phyloP scores from a whole-genome alignment of 257 asterid species.

The Primulina tabacum region DNA sequence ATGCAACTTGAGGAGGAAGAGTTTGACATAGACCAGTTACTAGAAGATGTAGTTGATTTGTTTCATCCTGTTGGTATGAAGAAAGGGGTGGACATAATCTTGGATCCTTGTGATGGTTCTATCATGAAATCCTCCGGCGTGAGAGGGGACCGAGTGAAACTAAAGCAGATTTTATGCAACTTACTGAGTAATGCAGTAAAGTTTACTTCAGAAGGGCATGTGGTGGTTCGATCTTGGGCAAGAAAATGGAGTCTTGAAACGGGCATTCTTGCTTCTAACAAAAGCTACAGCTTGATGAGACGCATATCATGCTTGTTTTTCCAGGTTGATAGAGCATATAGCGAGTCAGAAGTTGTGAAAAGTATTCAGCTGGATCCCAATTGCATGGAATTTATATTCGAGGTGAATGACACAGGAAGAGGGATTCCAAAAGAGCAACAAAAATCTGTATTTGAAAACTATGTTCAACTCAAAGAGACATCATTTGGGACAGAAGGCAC shows the following conservation, averaged over 20 bases:
- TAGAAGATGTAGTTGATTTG: constrained; percentile 67
- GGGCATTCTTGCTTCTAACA: constrained; percentile 32
- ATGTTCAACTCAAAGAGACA: constrained; percentile 66
- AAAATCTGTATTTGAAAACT: constrained; percentile 65
- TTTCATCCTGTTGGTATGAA: constrained; percentile 50
- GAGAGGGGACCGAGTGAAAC: constrained; percentile 62
- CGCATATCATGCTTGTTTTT: constrained; percentile 33
- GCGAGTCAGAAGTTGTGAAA: constrained; percentile 27
- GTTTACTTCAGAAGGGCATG: constrained; percentile 65
- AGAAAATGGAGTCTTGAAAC: constrained; percentile 42
- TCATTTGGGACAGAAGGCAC: constrained; percentile 55
- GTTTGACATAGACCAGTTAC: constrained; percentile 46
- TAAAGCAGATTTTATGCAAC: constrained; percentile 65
- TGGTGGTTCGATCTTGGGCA: constrained; percentile 62
- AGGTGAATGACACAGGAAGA: constrained; percentile 72
- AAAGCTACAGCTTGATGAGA: constrained; percentile 16
- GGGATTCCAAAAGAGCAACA: constrained; percentile 76
- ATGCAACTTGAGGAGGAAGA: constrained; percentile 64
- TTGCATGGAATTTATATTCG: constrained; percentile 55
- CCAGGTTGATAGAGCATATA: constrained; percentile 20
- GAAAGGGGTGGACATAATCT: constrained; percentile 69
- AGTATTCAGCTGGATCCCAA: constrained; percentile 38
- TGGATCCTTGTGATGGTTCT: constrained; percentile 69
- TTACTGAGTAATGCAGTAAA: constrained; percentile 74
- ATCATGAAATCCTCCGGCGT: constrained; percentile 32